These are phyloP conservation scores for Heliamphora pulchella DNA, from an alignment of 179 eudicot species.

Conservation along the genomic window DNA sequence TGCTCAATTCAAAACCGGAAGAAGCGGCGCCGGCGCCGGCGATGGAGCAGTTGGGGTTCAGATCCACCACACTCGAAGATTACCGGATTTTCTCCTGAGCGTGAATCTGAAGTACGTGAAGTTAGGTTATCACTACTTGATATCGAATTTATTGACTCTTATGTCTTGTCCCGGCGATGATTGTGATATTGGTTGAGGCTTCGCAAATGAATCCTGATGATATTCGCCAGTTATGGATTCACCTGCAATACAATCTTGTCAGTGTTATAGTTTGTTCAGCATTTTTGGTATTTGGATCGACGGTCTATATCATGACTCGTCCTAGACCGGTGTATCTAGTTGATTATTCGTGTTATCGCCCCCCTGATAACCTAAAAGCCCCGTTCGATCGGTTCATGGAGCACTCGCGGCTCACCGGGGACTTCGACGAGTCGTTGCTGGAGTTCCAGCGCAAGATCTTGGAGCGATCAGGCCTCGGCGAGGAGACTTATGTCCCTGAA, in stretches of 20 bases:
- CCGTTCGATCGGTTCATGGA: conserved; percentile 6
- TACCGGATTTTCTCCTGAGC: too few species aligned
- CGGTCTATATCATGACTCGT: conserved; percentile 21
- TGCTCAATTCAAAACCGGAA: too few species aligned
- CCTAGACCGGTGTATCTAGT: conserved; percentile 27
- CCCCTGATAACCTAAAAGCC: conserved; percentile 9
- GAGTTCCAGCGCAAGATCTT: conserved; percentile 44
- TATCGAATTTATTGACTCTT: too few species aligned
- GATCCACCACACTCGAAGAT: too few species aligned
- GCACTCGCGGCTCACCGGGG: conserved; percentile 22
- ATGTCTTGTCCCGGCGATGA: too few species aligned
- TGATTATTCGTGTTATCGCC: conserved; percentile 24
- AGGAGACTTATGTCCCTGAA: conserved; percentile 44
- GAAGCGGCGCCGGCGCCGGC: too few species aligned
- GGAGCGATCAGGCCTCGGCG: conserved; percentile 48
- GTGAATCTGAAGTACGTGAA: too few species aligned
- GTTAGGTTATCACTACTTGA: too few species aligned
- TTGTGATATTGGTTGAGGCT: too few species aligned
- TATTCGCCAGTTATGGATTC: not conserved
- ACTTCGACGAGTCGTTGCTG: conserved; percentile 41
- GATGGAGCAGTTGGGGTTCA: too few species aligned
- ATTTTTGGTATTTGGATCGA: conserved; percentile 9
- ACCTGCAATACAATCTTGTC: conserved; percentile 19
- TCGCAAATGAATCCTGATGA: too few species aligned
- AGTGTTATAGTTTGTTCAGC: not conserved